Evolutionary conservation across 2,329 filamentous ascomycete species (phyloP).

Genomic region (Talaromyces rugulosus): DNA sequence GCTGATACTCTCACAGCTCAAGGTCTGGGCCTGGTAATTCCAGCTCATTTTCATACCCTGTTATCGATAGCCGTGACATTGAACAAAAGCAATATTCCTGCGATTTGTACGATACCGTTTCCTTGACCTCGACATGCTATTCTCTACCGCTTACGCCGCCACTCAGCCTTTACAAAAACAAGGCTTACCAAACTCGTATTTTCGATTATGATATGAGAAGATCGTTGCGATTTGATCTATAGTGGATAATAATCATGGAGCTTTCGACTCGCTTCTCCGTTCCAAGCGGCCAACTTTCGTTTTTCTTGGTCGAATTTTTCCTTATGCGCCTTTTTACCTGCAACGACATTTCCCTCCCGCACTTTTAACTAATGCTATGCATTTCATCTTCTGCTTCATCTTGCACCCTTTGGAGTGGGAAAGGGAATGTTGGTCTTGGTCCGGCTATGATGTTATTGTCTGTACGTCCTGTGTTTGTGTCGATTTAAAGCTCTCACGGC

Average conservation of each 20-base stretch:
- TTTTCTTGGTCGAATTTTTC: conserved; percentile 18
- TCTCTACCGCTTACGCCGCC: conserved; percentile 26
- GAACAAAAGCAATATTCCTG: conserved; percentile 18
- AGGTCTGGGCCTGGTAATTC: conserved; percentile 76
- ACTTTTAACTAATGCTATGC: conserved; percentile 18
- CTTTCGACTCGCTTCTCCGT: background rate
- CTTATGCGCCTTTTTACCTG: conserved; percentile 24
- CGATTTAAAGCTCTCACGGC: conserved; percentile 13
- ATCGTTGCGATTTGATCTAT: background rate
- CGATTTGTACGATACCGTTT: conserved; percentile 45
- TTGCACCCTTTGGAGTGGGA: conserved; percentile 16
- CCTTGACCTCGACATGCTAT: conserved; percentile 26
- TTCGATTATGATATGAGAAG: conserved; percentile 12
- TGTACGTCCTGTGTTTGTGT: conserved; percentile 14
- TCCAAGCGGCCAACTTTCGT: conserved; percentile 12
- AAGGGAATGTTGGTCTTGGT: conserved; percentile 23
- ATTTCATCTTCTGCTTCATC: conserved; percentile 17
- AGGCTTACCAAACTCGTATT: conserved; percentile 2
- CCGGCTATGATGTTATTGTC: conserved; percentile 24
- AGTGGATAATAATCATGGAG: background rate
- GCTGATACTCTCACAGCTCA: conserved; percentile 55
- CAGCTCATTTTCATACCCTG: conserved; percentile 29
- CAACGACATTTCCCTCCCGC: conserved; percentile 21
- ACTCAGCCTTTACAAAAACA: conserved; percentile 6
- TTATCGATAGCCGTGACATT: conserved; percentile 25